Percentiles rank a stretch among this genome's conserved stretches.
Conservation (phyloP, 805 yeast genomes). For the Teunomyces lycoperdinae region DNA sequence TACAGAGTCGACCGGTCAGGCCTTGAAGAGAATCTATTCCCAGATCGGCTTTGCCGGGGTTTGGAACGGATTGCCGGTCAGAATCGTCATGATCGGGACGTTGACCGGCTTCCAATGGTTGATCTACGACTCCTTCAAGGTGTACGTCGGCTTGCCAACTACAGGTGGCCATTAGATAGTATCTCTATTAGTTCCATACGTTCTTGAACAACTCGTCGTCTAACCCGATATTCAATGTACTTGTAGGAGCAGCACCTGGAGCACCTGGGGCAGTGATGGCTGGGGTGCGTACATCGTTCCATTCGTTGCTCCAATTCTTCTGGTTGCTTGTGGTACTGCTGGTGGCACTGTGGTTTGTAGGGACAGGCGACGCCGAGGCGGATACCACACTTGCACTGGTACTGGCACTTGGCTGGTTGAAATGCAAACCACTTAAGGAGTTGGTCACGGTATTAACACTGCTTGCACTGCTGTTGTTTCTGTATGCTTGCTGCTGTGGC, state of each 20-base stretch:
- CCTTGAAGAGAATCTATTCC: constrained; percentile 70
- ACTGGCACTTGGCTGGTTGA: constrained; percentile 5
- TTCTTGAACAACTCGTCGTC: constrained; percentile 70
- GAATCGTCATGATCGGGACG: constrained; percentile 97
- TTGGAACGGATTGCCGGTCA: constrained; percentile 93
- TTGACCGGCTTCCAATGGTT: constrained; percentile 97
- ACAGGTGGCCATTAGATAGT: constrained; percentile 56
- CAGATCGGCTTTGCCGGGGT: constrained; percentile 86
- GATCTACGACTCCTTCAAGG: constrained; percentile 93
- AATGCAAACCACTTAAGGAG: constrained; percentile 22
- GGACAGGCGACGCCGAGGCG: neutral
- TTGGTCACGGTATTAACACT: constrained; percentile 13
- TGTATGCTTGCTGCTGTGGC: constrained; percentile 11
- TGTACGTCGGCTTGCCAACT: constrained; percentile 91
- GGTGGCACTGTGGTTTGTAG: neutral
- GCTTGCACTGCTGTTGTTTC: constrained; percentile 1
- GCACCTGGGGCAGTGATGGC: constrained; percentile 8
- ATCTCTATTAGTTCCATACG: constrained; percentile 51
- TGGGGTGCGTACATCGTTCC: constrained; percentile 26
- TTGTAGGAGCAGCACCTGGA: constrained; percentile 11
- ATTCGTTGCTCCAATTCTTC: constrained; percentile 29
- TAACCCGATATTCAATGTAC: constrained; percentile 17
- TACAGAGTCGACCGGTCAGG: constrained; percentile 63
- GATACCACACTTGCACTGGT: neutral
- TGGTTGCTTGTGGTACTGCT: constrained; percentile 5